phyloP scores from a whole-genome alignment of 805 yeast genomes.

The Kazachstania psychrophila region DNA sequence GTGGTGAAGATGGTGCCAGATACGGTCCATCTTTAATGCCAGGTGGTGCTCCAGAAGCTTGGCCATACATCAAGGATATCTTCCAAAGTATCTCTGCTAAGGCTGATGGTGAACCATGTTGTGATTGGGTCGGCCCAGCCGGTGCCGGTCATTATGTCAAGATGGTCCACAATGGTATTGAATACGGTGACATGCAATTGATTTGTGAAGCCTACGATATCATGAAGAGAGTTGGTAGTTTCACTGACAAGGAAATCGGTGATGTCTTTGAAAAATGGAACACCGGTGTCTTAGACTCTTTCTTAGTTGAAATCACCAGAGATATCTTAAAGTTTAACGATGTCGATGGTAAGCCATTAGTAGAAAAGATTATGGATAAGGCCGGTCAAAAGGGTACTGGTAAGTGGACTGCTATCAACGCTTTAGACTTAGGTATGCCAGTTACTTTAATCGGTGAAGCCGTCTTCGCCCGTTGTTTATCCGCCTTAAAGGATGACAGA shows the following conservation, averaged over 20 bases:
- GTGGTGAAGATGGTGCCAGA: constrained; percentile 99
- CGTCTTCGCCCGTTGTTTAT: constrained; percentile 90
- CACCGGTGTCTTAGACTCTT: constrained; percentile 94
- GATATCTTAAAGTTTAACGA: constrained; percentile 88
- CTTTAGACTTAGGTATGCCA: constrained; percentile 96
- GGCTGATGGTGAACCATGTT: constrained; percentile 97
- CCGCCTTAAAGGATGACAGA: constrained; percentile 90
- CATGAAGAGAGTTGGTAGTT: constrained; percentile 87
- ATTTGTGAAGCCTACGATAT: constrained; percentile 96
- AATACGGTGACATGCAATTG: constrained; percentile 99
- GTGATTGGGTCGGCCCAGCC: constrained; percentile 99
- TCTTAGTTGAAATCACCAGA: constrained; percentile 93
- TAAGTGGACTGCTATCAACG: constrained; percentile 98
- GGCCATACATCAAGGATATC: constrained; percentile 96
- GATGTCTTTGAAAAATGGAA: constrained; percentile 90
- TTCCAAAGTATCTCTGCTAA: constrained; percentile 95
- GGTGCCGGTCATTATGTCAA: constrained; percentile 98
- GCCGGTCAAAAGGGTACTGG: constrained; percentile 99
- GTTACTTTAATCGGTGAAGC: constrained; percentile 98
- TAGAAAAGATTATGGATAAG: constrained; percentile 91
- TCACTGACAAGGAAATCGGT: constrained; percentile 84
- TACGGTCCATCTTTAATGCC: constrained; percentile 99
- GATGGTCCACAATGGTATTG: constrained; percentile 99
- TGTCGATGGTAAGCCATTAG: constrained; percentile 82
- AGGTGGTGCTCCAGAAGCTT: constrained; percentile 95